A percentile compares a stretch with the other conserved stretches of the same genome.
Conservation (phyloP, 441 rosid genomes). For the Mallotus repandus region DNA sequence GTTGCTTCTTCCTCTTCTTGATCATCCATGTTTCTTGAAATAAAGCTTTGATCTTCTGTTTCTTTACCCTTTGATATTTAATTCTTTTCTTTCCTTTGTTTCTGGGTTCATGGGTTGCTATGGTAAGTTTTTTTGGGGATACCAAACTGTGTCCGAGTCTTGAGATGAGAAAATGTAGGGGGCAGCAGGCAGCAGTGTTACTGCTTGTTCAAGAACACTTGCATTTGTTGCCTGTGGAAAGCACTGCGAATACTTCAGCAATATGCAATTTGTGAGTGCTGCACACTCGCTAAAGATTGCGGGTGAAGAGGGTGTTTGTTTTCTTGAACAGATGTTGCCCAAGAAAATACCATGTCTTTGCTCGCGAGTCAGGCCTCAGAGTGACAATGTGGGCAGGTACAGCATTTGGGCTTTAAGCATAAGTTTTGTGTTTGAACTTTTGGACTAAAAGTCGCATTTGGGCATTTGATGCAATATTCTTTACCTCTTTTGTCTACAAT, state of each 20-base stretch:
- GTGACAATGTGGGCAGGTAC: background rate
- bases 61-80: background rate
- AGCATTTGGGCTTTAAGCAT: conserved; percentile 11
- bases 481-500: background rate
- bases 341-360: conserved; percentile 8
- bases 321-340: background rate
- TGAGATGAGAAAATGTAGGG: background rate
- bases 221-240: background rate
- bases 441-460: conserved; percentile 13
- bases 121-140: conserved; percentile 12
- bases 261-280: background rate
- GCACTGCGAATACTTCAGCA: background rate
- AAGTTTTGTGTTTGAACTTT: background rate
- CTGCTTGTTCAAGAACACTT: background rate
- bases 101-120: conserved; percentile 7
- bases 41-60: conserved; percentile 13
- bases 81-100: background rate
- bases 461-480: background rate
- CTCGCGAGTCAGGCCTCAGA: background rate
- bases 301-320: background rate
- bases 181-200: conserved; percentile 9
- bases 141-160: background rate
- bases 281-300: background rate
- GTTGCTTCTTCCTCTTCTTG: conserved; percentile 30
- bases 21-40: conserved; percentile 18